A percentile compares a stretch with the other conserved stretches of the same genome.
These are phyloP conservation scores for Alternaria conjuncta DNA, from an alignment of 2,329 filamentous ascomycete species.

Conservation along the genomic window DNA sequence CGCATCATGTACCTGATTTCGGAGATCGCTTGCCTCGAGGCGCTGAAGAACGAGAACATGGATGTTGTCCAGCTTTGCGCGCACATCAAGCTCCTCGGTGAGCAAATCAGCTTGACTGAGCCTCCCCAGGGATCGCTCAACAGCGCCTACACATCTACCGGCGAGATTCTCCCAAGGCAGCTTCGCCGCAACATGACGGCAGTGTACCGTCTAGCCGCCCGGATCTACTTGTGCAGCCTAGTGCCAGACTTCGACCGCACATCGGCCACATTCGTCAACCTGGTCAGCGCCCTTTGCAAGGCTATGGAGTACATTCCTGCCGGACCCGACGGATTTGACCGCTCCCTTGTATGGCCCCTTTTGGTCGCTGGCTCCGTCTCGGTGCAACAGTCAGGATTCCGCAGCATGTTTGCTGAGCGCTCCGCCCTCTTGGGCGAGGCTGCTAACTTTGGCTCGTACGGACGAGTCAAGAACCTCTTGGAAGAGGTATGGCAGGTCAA, in stretches of 20 bases:
- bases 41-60: conserved; percentile 77
- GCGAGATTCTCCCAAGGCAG: conserved; percentile 80
- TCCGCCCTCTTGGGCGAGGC: conserved; percentile 75
- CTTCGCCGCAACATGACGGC: conserved; percentile 87
- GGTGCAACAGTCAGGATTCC: conserved; percentile 74
- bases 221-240: conserved; percentile 95
- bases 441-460: conserved; percentile 83
- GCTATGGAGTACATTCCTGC: conserved; percentile 82
- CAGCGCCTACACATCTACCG: conserved; percentile 65
- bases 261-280: conserved; percentile 74
- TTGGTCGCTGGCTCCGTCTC: conserved; percentile 85
- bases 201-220: conserved; percentile 88
- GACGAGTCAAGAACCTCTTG: conserved; percentile 78
- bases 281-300: conserved; percentile 78
- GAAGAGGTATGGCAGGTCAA: conserved; percentile 81
- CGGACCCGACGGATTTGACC: conserved; percentile 83
- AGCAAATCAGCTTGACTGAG: conserved; percentile 85
- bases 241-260: conserved; percentile 84
- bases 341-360: conserved; percentile 90
- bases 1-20: conserved; percentile 97
- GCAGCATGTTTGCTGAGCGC: conserved; percentile 77
- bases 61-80: conserved; percentile 86
- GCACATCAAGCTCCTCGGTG: conserved; percentile 85
- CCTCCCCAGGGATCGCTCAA: conserved; percentile 55
- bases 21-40: conserved; percentile 94